Evolutionary conservation across 176 grass and related monocot genomes (phyloP), one percentile per base, ranked within the genome.

Genomic region (Carex parvula): DNA sequence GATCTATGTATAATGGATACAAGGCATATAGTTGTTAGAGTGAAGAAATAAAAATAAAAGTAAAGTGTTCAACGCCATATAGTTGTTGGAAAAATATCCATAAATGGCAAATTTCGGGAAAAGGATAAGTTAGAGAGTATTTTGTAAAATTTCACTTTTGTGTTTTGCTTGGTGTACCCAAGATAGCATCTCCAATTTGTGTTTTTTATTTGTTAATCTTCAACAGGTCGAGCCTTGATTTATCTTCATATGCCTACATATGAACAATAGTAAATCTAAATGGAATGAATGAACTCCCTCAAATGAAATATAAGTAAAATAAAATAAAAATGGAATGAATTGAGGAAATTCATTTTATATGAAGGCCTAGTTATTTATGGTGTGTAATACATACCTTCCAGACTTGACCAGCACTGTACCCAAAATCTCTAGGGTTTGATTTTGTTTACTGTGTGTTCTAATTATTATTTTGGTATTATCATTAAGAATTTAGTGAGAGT

Each of bases 321-420:
- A 22, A 69, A 69, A 69, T 69, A 48, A 13, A 72, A 21, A 42
- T 72, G 37, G 35, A 65, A 65, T 65, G 63, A 65, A 65, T 65
- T 65, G n/a, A 3, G 22, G 60, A 11, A 62, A 24, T 24, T 62
- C 20, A 21, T 62, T 70, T 70, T 39, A 37, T 70, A 70, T 70
- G 3, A 7, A 41, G 14, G 33, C 15, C 32, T 70, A 41, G 33
- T 39, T 70, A 70, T 70, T 18, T 41, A 30, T 41, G 32, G 66
- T 54, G 46, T 8, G 21, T 55, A 68, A 64, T 64, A 29, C n/a
- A 44, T 72, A 72, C n/a, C 20, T 17, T 54, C 48, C 12, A 26
- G 13, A 76, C 10, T 55, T 76, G 3, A 75, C 21, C 21, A 75
- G 71, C 22, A 29, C 46, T 17, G 39, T 55, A 29, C 48, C 6